phyloP scores from a whole-genome alignment of 176 grass and related monocot genomes.

The Ananas comosus region DNA sequence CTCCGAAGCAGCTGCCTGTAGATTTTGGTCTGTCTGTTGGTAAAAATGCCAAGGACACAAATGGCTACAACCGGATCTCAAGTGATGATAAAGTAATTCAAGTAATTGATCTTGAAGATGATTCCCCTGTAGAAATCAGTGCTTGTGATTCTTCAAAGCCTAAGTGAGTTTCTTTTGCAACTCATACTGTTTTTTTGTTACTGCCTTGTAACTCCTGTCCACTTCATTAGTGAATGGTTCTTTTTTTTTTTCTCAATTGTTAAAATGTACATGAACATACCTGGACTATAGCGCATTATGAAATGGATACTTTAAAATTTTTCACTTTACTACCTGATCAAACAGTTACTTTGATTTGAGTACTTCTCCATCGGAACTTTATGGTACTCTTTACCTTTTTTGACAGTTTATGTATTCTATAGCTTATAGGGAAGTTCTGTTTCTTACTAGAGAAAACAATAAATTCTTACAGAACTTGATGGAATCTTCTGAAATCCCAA shows the following conservation, averaged over 20 bases:
- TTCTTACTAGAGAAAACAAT: no score
- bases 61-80: slow-evolving; percentile 29
- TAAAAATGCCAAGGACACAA: slow-evolving; percentile 24
- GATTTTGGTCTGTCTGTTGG: slow-evolving; percentile 34
- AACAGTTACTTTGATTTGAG: no score
- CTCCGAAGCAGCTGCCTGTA: slow-evolving; percentile 29
- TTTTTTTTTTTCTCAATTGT: slow-evolving; percentile 1
- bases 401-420: no score
- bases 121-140: slow-evolving; percentile 45
- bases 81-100: slow-evolving; percentile 42
- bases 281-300: no score
- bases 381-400: no score
- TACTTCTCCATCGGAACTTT: no score
- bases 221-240: background rate
- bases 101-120: slow-evolving; percentile 85
- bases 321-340: no score
- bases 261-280: no score
- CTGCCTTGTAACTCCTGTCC: background rate
- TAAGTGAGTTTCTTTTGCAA: slow-evolving; percentile 47
- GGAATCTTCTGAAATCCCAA: no score
- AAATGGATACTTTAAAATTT: no score
- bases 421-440: no score
- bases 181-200: background rate
- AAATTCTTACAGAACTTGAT: no score
- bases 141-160: slow-evolving; percentile 41